Conservation (phyloP, 129 eudicot species). For the Pulicaria dysenterica region DNA sequence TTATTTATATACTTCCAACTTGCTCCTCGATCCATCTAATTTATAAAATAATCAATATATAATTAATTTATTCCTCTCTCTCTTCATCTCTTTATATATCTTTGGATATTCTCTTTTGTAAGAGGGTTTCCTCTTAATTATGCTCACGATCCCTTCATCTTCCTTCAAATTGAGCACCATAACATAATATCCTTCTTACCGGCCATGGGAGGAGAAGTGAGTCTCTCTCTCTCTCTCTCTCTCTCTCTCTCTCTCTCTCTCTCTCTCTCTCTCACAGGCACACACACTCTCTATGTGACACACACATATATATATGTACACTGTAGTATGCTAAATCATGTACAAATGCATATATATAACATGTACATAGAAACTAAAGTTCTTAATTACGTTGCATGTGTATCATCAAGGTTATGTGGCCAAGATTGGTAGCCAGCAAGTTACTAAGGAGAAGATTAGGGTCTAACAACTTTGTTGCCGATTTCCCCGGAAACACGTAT, state of each 20-base stretch:
- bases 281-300: neutral
- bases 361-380: neutral
- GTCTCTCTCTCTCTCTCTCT: slow-evolving; percentile 25
- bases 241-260: slow-evolving; percentile 11
- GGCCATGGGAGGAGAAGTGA: slow-evolving; percentile 41
- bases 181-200: slow-evolving; percentile 3
- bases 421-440: slow-evolving; percentile 73
- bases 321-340: neutral
- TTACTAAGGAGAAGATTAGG: slow-evolving; percentile 53
- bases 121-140: slow-evolving; percentile 30
- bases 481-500: slow-evolving; percentile 46
- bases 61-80: neutral
- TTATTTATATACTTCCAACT: slow-evolving; percentile 46
- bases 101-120: slow-evolving; percentile 26
- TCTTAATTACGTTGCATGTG: slow-evolving; percentile 8
- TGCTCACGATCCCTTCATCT: slow-evolving; percentile 9
- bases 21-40: slow-evolving; percentile 10
- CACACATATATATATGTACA: neutral
- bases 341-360: slow-evolving; percentile 1
- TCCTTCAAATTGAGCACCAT: slow-evolving; percentile 19
- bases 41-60: neutral
- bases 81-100: slow-evolving; percentile 25
- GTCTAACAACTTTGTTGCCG: slow-evolving; percentile 67
- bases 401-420: slow-evolving; percentile 62
- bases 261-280: slow-evolving; percentile 9